Evolutionary conservation across 148 eudicot species (phyloP), one percentile per base, ranked within the genome.

Genomic region (Simmondsia chinensis): DNA sequence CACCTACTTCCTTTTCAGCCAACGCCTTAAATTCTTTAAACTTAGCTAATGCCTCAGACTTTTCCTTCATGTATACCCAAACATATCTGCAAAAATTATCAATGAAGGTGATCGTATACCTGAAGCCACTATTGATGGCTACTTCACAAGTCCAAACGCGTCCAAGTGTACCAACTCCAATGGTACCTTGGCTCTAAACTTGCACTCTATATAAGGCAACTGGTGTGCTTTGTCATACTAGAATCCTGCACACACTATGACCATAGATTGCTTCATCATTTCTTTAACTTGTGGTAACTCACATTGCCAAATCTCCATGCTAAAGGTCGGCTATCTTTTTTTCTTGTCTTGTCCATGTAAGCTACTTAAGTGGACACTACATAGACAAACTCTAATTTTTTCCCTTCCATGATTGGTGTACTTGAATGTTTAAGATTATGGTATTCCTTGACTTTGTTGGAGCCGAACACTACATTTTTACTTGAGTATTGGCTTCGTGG

Each of bases 341-440:
- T 50, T 7, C 37, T 33, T 23, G 43, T 59, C 24, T 42, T 59
- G 20, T 50, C 49, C n/a, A 49, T 5, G 20, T 48, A 50, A 1
- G 15, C 14, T 6, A 3, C 24, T 24, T 57, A n/a, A 0, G 23
- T 22, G 14, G 30, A 33, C 50, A 59, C 42, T 9, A 43, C 57
- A 15, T 51, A 50, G 12, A 60, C 19, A 9, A 33, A 60, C 6
- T 60, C 44, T 3, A 51, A 7, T 3, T 23, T 6, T 14, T 19
- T 3, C 20, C 51, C 57, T 15, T 43, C 39, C 45, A 43, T 20
- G 1, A 43, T 11, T 5, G 57, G 46, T 12, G 45, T 1, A 13
- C 23, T n/a, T n/a, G 18, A 2, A 1, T 5, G 14, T 16, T 52
- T 40, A 0, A 33, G 22, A 4, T 4, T 24, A 3, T 19, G 0